Percentiles rank a stretch among this genome's conserved stretches.
Conservation (phyloP, 1,284 basidiomycete genomes). For the Apiotrichum sp. region DNA sequence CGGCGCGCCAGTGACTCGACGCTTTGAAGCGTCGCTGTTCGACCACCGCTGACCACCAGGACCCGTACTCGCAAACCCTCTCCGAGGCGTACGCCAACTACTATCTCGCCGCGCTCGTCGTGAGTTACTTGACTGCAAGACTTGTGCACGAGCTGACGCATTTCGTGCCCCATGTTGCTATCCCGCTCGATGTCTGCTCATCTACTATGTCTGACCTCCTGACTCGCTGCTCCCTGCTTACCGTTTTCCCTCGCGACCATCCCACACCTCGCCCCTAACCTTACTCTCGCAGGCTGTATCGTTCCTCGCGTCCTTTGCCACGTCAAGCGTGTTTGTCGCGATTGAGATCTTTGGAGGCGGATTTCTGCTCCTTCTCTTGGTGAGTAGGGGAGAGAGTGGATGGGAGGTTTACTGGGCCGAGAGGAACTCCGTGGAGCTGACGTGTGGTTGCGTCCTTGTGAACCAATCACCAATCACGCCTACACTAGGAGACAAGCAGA, state of each 20-base stretch:
- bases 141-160: neutral
- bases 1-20: too few species aligned
- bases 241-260: too few species aligned
- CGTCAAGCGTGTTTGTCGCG: slow-evolving; percentile 31
- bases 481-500: too few species aligned
- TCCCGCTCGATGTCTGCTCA: too few species aligned
- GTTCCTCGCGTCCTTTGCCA: slow-evolving; percentile 28
- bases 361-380: slow-evolving; percentile 27
- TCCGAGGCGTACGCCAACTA: slow-evolving; percentile 31
- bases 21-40: too few species aligned
- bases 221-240: neutral
- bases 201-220: too few species aligned
- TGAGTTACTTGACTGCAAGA: slow-evolving; percentile 12
- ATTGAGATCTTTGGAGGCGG: slow-evolving; percentile 35
- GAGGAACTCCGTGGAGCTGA: too few species aligned
- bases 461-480: too few species aligned
- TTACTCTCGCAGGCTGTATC: slow-evolving; percentile 20
- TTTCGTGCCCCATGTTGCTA: neutral
- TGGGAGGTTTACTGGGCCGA: too few species aligned
- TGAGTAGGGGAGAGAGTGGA: slow-evolving; percentile 8
- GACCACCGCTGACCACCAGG: slow-evolving; percentile 16
- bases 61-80: slow-evolving; percentile 33
- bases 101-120: slow-evolving; percentile 33
- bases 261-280: neutral
- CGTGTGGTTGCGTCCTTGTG: too few species aligned